Evolutionary conservation across 139 green algal genomes (phyloP).

Genomic region (Chlamydomonas applanata): DNA sequence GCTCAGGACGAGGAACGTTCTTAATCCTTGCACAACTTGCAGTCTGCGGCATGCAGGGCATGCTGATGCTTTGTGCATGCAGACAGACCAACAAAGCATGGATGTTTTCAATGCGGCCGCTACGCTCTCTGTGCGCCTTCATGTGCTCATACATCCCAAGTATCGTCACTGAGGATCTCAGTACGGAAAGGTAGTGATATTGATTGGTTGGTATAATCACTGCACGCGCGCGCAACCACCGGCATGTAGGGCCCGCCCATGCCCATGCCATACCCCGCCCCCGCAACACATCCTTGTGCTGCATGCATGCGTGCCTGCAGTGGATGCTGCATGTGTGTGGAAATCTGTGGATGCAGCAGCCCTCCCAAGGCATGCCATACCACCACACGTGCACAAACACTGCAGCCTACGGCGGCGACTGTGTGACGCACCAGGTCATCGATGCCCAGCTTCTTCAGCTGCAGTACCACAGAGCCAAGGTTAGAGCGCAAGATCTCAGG

Average conservation of each 20-base stretch:
- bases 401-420: too few relatives aligned
- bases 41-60: too few relatives aligned
- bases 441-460: conserved; percentile 99
- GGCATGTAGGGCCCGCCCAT: too few relatives aligned
- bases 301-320: too few relatives aligned
- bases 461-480: conserved; percentile 93
- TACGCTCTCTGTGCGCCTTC: too few relatives aligned
- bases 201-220: conserved; percentile 5
- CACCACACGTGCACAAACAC: neutral
- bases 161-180: conserved; percentile 4
- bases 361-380: neutral
- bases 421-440: conserved; percentile 88
- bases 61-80: too few relatives aligned
- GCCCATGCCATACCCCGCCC: too few relatives aligned
- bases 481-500: conserved; percentile 99
- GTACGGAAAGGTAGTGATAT: conserved; percentile 17
- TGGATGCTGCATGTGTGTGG: too few relatives aligned
- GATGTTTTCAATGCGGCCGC: too few relatives aligned
- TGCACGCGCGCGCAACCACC: neutral
- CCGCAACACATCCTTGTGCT: too few relatives aligned
- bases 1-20: conserved; percentile 79
- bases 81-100: too few relatives aligned
- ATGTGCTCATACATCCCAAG: conserved; percentile 8
- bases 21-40: conserved; percentile 34
- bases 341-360: neutral